Percentiles rank a stretch among this genome's conserved stretches.
Evolutionary conservation across 495 filamentous ascomycete genomes (phyloP).

Genomic region (Hypoxylon fragiforme): DNA sequence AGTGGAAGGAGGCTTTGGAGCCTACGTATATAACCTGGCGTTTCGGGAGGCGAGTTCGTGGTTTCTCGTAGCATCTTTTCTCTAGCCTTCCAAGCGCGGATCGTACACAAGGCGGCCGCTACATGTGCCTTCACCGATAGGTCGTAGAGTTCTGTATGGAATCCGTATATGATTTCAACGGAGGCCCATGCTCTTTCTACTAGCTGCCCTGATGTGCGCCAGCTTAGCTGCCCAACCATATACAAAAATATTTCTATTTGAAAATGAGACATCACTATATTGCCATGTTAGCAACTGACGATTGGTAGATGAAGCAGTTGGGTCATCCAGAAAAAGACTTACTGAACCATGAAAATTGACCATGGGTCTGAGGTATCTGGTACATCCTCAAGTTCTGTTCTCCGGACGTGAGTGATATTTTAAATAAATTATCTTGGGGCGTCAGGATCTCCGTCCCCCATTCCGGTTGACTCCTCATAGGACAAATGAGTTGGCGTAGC

Average conservation of each 20-base stretch:
- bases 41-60: conserved; percentile 29
- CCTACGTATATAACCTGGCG: conserved; percentile 42
- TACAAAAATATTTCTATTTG: conserved; percentile 58
- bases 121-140: conserved; percentile 46
- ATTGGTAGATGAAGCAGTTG: no score
- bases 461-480: conserved; percentile 48
- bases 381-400: conserved; percentile 51
- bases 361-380: conserved; percentile 38
- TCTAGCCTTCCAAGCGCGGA: conserved; percentile 52
- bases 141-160: conserved; percentile 51
- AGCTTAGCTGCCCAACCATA: conserved; percentile 54
- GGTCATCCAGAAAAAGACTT: no score
- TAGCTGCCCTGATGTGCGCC: conserved; percentile 51
- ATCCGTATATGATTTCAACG: conserved; percentile 44
- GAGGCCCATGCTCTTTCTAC: conserved; percentile 58
- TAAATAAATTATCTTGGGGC: conserved; percentile 53
- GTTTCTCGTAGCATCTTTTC: conserved; percentile 38
- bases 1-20: conserved; percentile 36
- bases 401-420: conserved; percentile 44
- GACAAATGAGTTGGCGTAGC: conserved; percentile 48
- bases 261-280: conserved; percentile 47
- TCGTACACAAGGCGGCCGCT: conserved; percentile 46
- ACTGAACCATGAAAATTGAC: conserved; percentile 57
- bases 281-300: conserved; percentile 11
- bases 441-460: conserved; percentile 42